Evolutionary conservation across 352 stramenopile species (phyloP).

Genomic region (Globisporangium recalcitrans): DNA sequence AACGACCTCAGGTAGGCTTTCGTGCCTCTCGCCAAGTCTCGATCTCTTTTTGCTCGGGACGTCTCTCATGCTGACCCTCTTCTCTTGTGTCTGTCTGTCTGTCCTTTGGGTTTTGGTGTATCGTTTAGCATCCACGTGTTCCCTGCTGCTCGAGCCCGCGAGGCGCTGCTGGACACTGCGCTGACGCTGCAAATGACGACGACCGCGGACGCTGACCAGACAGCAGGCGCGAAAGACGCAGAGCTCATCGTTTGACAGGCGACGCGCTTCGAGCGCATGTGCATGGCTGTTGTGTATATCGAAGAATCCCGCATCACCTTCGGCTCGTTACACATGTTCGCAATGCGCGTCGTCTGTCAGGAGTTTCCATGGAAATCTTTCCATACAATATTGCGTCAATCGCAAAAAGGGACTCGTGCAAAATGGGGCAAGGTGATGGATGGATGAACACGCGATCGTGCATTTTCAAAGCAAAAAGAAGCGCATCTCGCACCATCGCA

Average conservation of each 20-base stretch:
- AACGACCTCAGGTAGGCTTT: conserved; percentile 62
- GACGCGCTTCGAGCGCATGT: no score
- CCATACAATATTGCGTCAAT: not conserved
- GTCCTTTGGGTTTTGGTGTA: not conserved
- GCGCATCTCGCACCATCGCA: not conserved
- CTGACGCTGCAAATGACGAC: conserved; percentile 11
- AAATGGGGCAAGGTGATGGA: not conserved
- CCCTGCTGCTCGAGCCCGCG: not conserved
- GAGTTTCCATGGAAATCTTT: not conserved
- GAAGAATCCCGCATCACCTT: not conserved
- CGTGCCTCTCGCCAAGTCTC: not conserved
- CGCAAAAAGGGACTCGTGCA: not conserved
- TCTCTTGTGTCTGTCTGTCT: not conserved
- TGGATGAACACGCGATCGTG: no score
- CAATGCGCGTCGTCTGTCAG: not conserved
- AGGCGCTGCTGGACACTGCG: conserved; percentile 9
- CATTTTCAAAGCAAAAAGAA: no score
- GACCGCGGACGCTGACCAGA: not conserved
- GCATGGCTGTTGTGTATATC: not conserved
- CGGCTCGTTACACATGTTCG: not conserved
- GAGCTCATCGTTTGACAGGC: conserved; percentile 15
- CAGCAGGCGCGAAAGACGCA: not conserved
- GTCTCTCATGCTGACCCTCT: no score
- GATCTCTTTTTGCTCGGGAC: not conserved
- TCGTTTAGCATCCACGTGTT: conserved; percentile 22